phyloP scores from a whole-genome alignment of 2,329 filamentous ascomycete species.

The Emmonsia crescens region DNA sequence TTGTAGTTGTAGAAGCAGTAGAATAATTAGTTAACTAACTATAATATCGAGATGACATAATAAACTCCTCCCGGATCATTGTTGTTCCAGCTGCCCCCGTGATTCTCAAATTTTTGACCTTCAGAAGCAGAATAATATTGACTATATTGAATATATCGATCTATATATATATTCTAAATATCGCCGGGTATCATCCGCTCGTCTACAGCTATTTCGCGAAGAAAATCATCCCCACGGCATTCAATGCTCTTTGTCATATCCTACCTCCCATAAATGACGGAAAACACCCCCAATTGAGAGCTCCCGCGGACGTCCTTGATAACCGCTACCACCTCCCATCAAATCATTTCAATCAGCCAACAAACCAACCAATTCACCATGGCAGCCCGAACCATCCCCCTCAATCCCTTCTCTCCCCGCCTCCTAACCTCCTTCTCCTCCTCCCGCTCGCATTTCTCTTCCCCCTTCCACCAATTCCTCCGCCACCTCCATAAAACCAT shows the following conservation, averaged over 20 bases:
- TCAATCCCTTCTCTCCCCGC: conserved; percentile 6
- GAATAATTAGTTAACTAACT: too few species aligned
- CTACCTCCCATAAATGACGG: background rate
- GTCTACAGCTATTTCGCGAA: background rate
- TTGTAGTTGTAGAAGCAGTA: too few species aligned
- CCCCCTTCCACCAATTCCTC: conserved; percentile 22
- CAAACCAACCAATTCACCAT: conserved; percentile 2
- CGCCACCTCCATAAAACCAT: conserved; percentile 35
- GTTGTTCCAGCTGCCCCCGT: background rate
- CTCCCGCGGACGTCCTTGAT: background rate
- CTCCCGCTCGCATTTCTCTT: conserved; percentile 21
- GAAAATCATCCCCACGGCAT: background rate
- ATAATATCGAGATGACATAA: too few species aligned
- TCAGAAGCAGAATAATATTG: too few species aligned
- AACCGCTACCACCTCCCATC: background rate
- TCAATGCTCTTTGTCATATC: background rate
- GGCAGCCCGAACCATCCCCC: conserved; percentile 6
- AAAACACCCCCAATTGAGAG: background rate
- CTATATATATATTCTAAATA: too few species aligned
- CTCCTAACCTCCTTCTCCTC: conserved; percentile 15
- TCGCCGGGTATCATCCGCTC: background rate
- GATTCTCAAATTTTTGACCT: too few species aligned
- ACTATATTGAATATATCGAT: background rate
- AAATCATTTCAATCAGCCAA: background rate
- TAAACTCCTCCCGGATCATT: background rate